These are phyloP conservation scores for Tremella fuciformis DNA, from an alignment of 768 basidiomycete genomes.

Conservation along the genomic window DNA sequence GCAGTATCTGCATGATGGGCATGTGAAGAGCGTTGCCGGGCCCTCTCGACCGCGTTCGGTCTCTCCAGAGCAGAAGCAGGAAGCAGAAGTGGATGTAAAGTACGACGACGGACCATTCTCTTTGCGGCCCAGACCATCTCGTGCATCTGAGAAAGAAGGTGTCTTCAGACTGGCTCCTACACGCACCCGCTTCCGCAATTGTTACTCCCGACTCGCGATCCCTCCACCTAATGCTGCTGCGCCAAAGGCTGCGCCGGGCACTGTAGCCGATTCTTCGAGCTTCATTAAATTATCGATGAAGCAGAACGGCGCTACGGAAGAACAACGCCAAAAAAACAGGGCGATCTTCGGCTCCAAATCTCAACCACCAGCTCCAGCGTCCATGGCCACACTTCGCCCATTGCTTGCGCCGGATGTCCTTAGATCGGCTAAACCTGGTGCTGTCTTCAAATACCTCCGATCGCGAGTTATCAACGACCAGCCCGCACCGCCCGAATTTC, in stretches of 20 bases:
- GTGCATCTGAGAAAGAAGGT: no score
- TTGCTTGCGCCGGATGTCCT: constrained; percentile 18
- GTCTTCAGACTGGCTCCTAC: not conserved
- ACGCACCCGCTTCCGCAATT: not conserved
- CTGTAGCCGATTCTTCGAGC: not conserved
- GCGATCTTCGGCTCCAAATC: not conserved
- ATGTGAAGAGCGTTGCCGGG: not conserved
- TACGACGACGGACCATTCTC: no score
- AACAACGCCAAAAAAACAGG: not conserved
- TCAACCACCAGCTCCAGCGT: not conserved
- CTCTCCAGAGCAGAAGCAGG: not conserved
- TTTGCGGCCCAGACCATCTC: no score
- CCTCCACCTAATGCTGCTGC: not conserved
- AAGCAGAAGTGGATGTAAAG: no score
- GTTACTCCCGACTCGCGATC: not conserved
- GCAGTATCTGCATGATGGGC: not conserved
- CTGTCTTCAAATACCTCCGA: constrained; percentile 33
- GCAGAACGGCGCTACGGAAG: not conserved
- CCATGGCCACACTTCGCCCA: constrained; percentile 20
- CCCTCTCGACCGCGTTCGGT: not conserved
- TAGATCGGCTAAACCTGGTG: constrained; percentile 15
- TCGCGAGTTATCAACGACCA: constrained; percentile 8
- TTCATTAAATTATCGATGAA: not conserved
- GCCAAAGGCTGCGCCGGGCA: no score
- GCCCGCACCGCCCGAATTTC: constrained; percentile 19